Conservation (phyloP, 805 yeast genomes). For the Isabelozyma rhagii region DNA sequence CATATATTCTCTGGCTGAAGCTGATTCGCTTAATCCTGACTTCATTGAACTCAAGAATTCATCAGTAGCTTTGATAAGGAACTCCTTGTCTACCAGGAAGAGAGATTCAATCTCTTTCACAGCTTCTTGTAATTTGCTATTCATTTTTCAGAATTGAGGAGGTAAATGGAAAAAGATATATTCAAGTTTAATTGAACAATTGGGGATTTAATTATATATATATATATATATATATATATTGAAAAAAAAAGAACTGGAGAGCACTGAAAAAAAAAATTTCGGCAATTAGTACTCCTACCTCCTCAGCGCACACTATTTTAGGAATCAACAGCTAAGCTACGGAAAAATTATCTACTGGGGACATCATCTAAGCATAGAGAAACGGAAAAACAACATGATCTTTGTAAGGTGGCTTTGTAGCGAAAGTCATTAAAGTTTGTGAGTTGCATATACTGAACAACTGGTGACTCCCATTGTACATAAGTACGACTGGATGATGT, state of each 20-base stretch:
- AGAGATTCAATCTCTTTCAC: slow-evolving; percentile 36
- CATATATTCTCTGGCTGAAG: slow-evolving; percentile 39
- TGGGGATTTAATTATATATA: too few species aligned
- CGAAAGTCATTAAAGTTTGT: too few species aligned
- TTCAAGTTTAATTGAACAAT: too few species aligned
- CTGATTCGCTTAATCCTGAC: slow-evolving; percentile 49
- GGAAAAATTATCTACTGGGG: not conserved
- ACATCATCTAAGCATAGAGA: not conserved
- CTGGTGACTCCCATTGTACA: not conserved
- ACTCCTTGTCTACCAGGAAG: slow-evolving; percentile 41
- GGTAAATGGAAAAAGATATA: not conserved
- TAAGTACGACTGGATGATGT: not conserved
- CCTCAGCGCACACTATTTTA: not conserved
- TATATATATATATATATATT: too few species aligned
- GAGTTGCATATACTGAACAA: not conserved
- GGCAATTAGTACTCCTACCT: not conserved
- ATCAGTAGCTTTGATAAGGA: slow-evolving; percentile 46
- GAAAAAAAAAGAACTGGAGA: not conserved
- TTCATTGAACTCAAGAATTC: slow-evolving; percentile 61
- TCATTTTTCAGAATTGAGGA: slow-evolving; percentile 9
- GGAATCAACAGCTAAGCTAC: not conserved
- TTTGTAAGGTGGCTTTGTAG: too few species aligned
- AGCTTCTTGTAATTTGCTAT: slow-evolving; percentile 18
- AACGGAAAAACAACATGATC: too few species aligned
- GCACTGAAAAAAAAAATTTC: not conserved